phyloP scores from a whole-genome alignment of 495 filamentous ascomycete genomes.

The Daldinia childiae region DNA sequence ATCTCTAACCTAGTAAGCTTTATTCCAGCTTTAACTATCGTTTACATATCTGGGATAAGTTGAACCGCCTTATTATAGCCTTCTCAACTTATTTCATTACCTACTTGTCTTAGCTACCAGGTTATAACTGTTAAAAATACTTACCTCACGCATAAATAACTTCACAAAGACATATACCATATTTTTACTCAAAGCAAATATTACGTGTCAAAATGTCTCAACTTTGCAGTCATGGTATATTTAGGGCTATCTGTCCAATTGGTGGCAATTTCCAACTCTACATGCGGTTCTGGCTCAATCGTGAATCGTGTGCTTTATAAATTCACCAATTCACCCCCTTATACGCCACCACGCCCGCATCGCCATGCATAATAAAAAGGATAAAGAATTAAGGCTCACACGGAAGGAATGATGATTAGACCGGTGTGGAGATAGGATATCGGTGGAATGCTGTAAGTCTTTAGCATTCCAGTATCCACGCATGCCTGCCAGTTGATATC shows the following conservation, averaged over 20 bases:
- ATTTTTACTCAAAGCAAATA: neutral
- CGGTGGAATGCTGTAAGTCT: constrained; percentile 24
- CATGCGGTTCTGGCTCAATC: constrained; percentile 5
- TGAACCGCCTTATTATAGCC: too few relatives aligned
- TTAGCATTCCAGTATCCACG: constrained; percentile 24
- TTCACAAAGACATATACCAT: neutral
- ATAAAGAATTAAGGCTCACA: constrained; percentile 15
- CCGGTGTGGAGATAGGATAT: neutral
- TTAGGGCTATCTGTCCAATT: constrained; percentile 3
- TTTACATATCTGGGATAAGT: too few relatives aligned
- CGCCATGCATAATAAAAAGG: constrained; percentile 37
- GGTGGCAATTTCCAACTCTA: constrained; percentile 16
- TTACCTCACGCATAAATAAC: neutral
- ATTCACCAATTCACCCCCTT: constrained; percentile 9
- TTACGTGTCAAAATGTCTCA: neutral
- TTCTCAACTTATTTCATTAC: neutral
- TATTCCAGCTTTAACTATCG: too few relatives aligned
- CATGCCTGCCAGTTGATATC: constrained; percentile 17
- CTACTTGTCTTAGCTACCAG: neutral
- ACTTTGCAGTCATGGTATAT: neutral
- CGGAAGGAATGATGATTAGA: constrained; percentile 1
- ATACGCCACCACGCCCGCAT: constrained; percentile 28
- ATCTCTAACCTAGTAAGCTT: too few relatives aligned
- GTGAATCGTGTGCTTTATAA: constrained; percentile 13
- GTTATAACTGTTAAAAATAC: neutral